Evolutionary conservation across 139 green algal genomes (phyloP), one percentile per base, ranked within the genome.

Genomic region (Volvox reticuliferus): DNA sequence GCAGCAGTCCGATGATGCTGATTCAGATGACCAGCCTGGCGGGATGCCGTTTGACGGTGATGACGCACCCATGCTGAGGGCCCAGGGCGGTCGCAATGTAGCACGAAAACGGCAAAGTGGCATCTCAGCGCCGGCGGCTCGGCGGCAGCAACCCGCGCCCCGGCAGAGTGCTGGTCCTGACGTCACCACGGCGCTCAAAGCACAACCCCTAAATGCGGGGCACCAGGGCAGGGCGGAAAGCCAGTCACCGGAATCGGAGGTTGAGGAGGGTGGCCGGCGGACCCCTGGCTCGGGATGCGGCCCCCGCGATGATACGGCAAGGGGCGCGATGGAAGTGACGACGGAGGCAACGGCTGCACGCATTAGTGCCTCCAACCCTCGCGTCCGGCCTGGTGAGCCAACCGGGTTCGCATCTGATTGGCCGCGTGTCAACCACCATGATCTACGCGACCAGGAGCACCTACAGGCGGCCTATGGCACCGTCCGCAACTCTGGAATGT

Each of bases 1-100:
- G 1, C 35, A 61, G 82, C 82, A 44, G n/a, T 69, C 19, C 16
- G 82, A 88, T 2, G 69, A 71, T 26, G 84, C 37, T n/a, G 67
- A 69, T 35, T 81, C 68, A 32, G 68, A 81, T 13, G 84, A 89
- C 68, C 68, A 89, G 37, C 68, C 68, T 36, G 33, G 76, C 36
- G 78, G 18, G 18, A 20, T 28, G 78, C 37, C 19, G 35, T 14
- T 44, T 35, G 78, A 84, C 36, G 37, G 78, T 44, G 78, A 65
- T 37, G 35, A 65, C 22, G 36, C 13, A 16, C 55, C 79, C 3
- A 1, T 26, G 28, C 37, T 21, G 50, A 62, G 21, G 13, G n/a
- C 2, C 36, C 61, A 87, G n/a, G 61, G 55, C n/a, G 30, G 61
- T 21, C 62, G 81, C 79, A n/a, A 61, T 44, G n/a, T n/a, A 30